These are phyloP conservation scores for Agarophyton chilense DNA, from an alignment of 23 red algal species.

Conservation along the genomic window DNA sequence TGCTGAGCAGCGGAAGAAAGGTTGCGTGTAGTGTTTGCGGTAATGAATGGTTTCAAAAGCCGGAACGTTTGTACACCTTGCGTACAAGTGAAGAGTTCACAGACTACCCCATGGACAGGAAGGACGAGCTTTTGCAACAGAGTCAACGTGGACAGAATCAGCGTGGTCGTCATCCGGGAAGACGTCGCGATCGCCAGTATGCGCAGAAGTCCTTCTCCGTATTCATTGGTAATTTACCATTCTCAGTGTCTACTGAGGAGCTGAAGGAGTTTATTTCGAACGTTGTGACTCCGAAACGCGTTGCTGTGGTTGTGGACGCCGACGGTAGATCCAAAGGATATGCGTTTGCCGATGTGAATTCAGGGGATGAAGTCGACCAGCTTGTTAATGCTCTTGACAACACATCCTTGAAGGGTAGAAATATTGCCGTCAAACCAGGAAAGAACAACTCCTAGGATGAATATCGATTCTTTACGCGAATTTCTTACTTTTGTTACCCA, in stretches of 20 bases:
- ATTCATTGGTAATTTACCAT: constrained; percentile 72
- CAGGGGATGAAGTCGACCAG: constrained; percentile 26
- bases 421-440: constrained; percentile 32
- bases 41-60: constrained; percentile 70
- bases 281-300: background rate
- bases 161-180: background rate
- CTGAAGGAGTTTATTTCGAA: constrained; percentile 7
- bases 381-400: constrained; percentile 29
- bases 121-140: constrained; percentile 36
- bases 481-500: background rate
- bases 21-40: constrained; percentile 59
- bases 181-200: background rate
- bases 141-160: background rate
- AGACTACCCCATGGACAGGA: constrained; percentile 53
- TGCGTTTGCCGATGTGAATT: constrained; percentile 53
- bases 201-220: background rate
- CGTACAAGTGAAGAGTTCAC: constrained; percentile 10
- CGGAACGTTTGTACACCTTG: constrained; percentile 25
- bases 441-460: constrained; percentile 23
- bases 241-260: constrained; percentile 16
- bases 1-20: constrained; percentile 24
- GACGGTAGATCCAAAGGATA: constrained; percentile 51
- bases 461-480: background rate
- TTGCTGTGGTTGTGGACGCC: constrained; percentile 33
- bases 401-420: constrained; percentile 1